Base-by-base conservation (phyloP, 768 basidiomycete genomes). In the Agaricus blazei region DNA sequence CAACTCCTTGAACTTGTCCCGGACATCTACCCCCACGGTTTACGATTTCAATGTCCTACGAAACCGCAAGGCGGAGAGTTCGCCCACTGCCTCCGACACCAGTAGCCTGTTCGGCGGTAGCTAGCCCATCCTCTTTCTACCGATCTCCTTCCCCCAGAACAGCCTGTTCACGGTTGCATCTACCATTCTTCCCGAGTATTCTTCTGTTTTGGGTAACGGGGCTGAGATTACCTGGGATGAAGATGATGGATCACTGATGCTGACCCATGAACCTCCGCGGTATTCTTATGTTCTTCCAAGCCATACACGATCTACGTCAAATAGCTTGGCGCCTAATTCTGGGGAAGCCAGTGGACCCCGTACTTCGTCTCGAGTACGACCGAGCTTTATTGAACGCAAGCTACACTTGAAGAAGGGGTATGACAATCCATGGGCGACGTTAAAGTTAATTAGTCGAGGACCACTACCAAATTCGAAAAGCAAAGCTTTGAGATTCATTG, bases 401-500 rank as follows among this genome's bases (percentile, higher is more conserved):
- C n/a, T 45, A 12, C 26, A 24, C 24, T 43, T 52, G 29, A 45
- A 44, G 31, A 60, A 54, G 38, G 51, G 34, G 31, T 23, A 42
- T 15, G 42, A 19, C 26, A 54, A 54, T 19, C 56, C 60, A 14
- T 64, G 63, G 62, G 63, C 59, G 3, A 64, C 54, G 14, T 34
- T 65, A 28, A 58, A 52, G 11, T 38, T 64, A 2, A 47, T 53
- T n/a, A 58, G 54, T n/a, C 55, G 62, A 12, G 54, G 63, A 12
- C 57, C 60, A 12, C 52, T 40, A 27, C 34, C 48, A 26, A 31
- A 37, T 28, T 36, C 48, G 9, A 29, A 31, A 34, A 34, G 55
- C 23, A 59, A 57, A 48, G 28, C 47, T 29, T 64, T 64, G 19
- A 58, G 57, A 19, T 57, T 63, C 26, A 62, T 54, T 45, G 64